phyloP scores from a whole-genome alignment of 352 stramenopile genomes.

The Stramenopiles sp. region DNA sequence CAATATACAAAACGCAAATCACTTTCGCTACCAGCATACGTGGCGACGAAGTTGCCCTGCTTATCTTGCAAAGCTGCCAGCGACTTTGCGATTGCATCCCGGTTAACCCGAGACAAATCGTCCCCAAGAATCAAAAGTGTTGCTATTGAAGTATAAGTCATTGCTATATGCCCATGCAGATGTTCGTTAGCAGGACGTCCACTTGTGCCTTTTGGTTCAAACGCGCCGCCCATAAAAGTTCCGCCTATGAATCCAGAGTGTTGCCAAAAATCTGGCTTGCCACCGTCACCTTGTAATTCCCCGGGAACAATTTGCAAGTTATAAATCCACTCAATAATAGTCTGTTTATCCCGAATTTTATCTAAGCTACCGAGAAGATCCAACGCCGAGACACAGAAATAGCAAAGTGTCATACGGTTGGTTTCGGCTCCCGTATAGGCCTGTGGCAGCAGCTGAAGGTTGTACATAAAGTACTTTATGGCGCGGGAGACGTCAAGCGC shows the following conservation, averaged over 20 bases:
- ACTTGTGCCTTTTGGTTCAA: neutral
- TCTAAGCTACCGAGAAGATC: conserved; percentile 4
- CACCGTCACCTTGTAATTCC: neutral
- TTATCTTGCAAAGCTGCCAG: conserved; percentile 25
- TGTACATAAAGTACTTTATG: too few species aligned
- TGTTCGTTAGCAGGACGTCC: conserved; percentile 16
- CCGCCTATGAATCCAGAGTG: conserved; percentile 11
- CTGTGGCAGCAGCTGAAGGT: too few species aligned
- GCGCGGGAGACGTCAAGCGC: too few species aligned
- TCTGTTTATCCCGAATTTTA: neutral
- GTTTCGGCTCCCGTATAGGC: too few species aligned
- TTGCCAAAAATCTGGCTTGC: too few species aligned
- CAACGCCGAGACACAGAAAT: conserved; percentile 6
- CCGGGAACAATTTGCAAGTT: conserved; percentile 4
- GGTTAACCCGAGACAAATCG: conserved; percentile 28
- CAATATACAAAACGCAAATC: conserved; percentile 41
- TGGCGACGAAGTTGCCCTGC: conserved; percentile 27
- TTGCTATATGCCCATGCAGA: conserved; percentile 28
- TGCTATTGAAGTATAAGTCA: conserved; percentile 37
- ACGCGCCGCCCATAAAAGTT: conserved; percentile 4
- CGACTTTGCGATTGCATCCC: conserved; percentile 19
- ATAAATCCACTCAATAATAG: conserved; percentile 13
- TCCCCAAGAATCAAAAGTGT: conserved; percentile 30
- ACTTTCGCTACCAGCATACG: conserved; percentile 24
- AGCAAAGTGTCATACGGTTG: too few species aligned